Base-by-base conservation (phyloP, 1,139 yeast species). In the Waltiozyma sp. region DNA sequence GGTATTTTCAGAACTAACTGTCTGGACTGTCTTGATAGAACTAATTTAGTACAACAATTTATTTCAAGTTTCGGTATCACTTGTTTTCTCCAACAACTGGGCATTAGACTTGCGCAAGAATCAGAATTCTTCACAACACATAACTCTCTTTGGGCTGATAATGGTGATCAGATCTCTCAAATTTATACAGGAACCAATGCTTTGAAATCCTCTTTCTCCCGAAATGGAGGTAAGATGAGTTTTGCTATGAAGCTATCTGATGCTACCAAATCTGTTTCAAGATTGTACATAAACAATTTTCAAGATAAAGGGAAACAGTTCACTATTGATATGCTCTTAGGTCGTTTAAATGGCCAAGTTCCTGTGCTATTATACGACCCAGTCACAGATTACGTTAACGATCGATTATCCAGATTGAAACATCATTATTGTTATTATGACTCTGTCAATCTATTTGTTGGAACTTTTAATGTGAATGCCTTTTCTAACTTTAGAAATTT, bases 181-280 rank as follows among this genome's bases (percentile, higher is more conserved):
- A 91, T 91, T 26, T 93, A 93, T 59, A 91, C 98, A 0, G 98
- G 98, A 7, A 93, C 98, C 0, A 89, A 91, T 59, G 98, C 98
- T 0, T 68, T 93, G 41, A 93, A 93, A 60, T 86, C 96, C 0
- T 86, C 96, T 4, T 91, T 83, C 58, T 84, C 97, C 2, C 73
- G 98, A 57, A 82, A 87, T 37, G 98, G 98, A 16, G 36, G 36
- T 15, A 89, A 88, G 57, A 87, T 88, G 96, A 87, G 89, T 43
- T 65, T 93, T 47, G 97, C 97, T 0, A 97, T 98, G 18, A 96
- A 96, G 0, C 64, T 93, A 31, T 85, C 96, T 0, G 98, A 93
- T 64, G 96, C 93, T 7, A 88, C 96, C 2, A 93, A 93, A 60
- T 86, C 96, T 0, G 96, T 93, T 6, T 82, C 95, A 37, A 73